Base-by-base conservation (phyloP, 345 rosid species). In the Noccaea caerulescens region DNA sequence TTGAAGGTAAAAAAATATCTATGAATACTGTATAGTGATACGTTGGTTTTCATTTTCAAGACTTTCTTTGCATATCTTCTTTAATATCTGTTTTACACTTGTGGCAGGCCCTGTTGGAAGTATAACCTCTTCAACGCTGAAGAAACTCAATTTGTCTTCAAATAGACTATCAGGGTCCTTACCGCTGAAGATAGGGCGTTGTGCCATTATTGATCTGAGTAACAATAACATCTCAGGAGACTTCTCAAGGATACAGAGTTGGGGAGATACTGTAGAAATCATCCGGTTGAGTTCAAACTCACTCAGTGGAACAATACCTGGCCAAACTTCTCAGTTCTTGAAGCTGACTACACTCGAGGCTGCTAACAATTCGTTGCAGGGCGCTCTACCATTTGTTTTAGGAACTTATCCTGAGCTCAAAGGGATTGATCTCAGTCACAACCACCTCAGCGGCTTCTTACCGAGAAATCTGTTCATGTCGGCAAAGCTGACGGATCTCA, bases 201-300 rank as follows among this genome's bases (percentile, higher is more conserved):
- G 98, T 50, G 82, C 93, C 42, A 33, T 82, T 65, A 77, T 92
- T 72, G 96, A 92, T 73, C 84, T 92, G 66, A 88, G 95, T 76
- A 72, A 88, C 59, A 92, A 90, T 68, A 76, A 72, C 34, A 77
- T 92, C 54, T 86, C 90, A 45, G 98, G 96, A 34, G 79, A 84
- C 55, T 71, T 90, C 8, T 88, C 96, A 42, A 86, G 91, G 72
- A 83, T 90, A 16, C 85, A 79, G 80, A 72, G 71, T 60, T 92
- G 96, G 98, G 98, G 98, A 32, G 83, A 88, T 80, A 84, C 82
- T 53, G 87, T 83, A 50, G 96, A 90, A 80, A 76, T 72, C 56
- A 85, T 92, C 72, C 82, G 81, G 51, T 71, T 92, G 84, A 92
- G 89, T 77, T 88, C 89, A 33, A 92, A 92, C 74, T 72, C 80